Base-by-base conservation (phyloP, 2,329 filamentous ascomycete genomes). In the Metarhizium brunneum region DNA sequence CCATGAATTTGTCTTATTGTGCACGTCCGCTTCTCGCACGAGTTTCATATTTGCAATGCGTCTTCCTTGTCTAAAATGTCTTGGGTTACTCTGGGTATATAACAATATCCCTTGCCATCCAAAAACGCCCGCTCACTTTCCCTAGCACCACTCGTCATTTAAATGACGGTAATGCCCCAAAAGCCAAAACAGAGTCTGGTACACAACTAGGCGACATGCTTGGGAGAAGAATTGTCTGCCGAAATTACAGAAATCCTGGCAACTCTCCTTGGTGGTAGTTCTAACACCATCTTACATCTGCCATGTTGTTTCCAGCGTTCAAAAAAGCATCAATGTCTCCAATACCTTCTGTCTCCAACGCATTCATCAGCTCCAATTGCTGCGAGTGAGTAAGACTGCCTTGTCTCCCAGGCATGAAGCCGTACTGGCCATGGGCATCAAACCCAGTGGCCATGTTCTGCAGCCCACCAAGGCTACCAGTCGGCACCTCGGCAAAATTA, bases 301-400 rank as follows among this genome's bases (percentile, higher is more conserved):
- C 54, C 56, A 70, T 59, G 11, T 60, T 57, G 10, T 60, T 63
- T 1, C 61, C 65, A 2, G 65, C 70, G 71, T 72, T 82, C 61
- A 86, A 69, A 55, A 83, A 82, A 14, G 76, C 76, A 60, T 85
- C 78, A 62, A 86, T 85, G 52, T 85, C 83, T 30, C 73, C 74
- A 66, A 85, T 72, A 0, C 83, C 84, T 60, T 86, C 81, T 62
- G 76, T 87, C 68, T 94, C 88, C 38, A 95, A 78, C 51, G 85
- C 84, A 55, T 85, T 83, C 87, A 95, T 90, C 42, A 95, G 75
- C 73, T 95, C 88, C 59, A 86, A 73, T 70, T 94, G 90, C 69
- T 95, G 89, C 64, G 90, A 82, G 60, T 91, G 86, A 57, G 85
- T 92, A 36, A 95, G 74, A 57, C 79, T 88, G 60, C 84, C 90